Percentiles rank a stretch among this genome's conserved stretches.
Evolutionary conservation across 2,329 filamentous ascomycete species (phyloP).

Genomic region (Paramyrothecium roridum): DNA sequence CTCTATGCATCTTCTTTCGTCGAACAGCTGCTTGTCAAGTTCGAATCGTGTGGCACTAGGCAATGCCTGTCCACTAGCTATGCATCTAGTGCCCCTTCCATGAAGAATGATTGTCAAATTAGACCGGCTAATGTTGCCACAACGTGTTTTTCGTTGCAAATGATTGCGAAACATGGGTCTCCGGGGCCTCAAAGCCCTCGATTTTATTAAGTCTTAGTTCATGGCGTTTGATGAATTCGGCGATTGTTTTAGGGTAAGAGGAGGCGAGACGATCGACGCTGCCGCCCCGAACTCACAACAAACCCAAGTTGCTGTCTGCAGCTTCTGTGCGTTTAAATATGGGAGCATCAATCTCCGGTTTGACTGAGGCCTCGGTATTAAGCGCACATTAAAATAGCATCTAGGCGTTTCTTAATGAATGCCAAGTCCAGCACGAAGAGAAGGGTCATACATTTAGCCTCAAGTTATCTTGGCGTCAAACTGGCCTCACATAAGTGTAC

Average conservation of each 20-base stretch:
- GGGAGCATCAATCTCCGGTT: slow-evolving; percentile 54
- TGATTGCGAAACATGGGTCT: slow-evolving; percentile 58
- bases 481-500: too few relatives aligned
- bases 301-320: slow-evolving; percentile 64
- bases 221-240: slow-evolving; percentile 51
- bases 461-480: too few relatives aligned
- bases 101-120: too few relatives aligned
- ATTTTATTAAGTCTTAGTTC: slow-evolving; percentile 23
- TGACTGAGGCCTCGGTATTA: slow-evolving; percentile 58
- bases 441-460: too few relatives aligned
- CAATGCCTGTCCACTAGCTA: too few relatives aligned
- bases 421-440: too few relatives aligned
- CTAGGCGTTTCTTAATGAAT: too few relatives aligned
- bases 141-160: slow-evolving; percentile 59
- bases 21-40: too few relatives aligned
- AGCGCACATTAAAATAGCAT: too few relatives aligned
- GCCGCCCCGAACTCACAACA: slow-evolving; percentile 56
- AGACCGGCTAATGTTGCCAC: too few relatives aligned
- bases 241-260: slow-evolving; percentile 61
- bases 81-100: too few relatives aligned
- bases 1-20: slow-evolving; percentile 44
- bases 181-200: slow-evolving; percentile 45
- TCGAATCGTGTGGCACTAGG: too few relatives aligned
- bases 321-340: slow-evolving; percentile 62
- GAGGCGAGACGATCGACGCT: slow-evolving; percentile 61